Percentiles rank a stretch among this genome's conserved stretches.
Evolutionary conservation across 306 rosid species (phyloP).

Genomic region (Lagenaria siceraria): DNA sequence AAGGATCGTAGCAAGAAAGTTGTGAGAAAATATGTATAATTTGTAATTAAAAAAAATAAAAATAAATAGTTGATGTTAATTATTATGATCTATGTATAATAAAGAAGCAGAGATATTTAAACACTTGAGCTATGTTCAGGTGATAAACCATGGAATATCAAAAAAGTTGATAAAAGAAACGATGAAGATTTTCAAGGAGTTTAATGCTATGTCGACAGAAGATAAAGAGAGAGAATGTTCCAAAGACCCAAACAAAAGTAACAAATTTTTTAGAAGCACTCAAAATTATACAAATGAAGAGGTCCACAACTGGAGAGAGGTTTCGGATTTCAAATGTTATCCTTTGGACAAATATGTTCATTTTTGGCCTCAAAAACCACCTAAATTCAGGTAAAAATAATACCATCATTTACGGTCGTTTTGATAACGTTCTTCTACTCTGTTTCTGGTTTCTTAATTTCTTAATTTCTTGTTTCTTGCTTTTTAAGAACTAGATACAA

Average conservation of each 20-base stretch:
- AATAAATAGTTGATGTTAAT: no score
- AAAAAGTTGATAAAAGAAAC: constrained; percentile 27
- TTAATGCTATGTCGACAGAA: constrained; percentile 33
- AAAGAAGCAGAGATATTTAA: no score
- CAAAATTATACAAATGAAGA: constrained; percentile 23
- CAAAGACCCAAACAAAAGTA: constrained; percentile 37
- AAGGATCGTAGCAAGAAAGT: no score
- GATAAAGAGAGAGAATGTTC: constrained; percentile 46
- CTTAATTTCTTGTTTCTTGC: no score
- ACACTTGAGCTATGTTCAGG: no score
- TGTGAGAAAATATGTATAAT: no score
- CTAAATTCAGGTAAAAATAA: constrained; percentile 14
- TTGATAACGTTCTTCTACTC: no score
- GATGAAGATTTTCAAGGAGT: constrained; percentile 33
- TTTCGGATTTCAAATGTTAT: constrained; percentile 39
- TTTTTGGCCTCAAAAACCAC: constrained; percentile 65
- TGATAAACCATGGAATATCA: constrained; percentile 58
- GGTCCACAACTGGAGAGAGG: constrained; percentile 49
- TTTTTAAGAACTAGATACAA: no score
- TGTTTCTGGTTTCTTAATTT: no score
- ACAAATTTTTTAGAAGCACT: constrained; percentile 42
- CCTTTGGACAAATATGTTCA: constrained; percentile 27
- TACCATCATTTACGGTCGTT: no score
- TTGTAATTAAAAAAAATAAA: no score
- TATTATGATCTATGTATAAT: no score